Percentiles rank a stretch among this genome's conserved stretches.
These are phyloP conservation scores for Suhomyces terraborum DNA, from an alignment of 1,139 yeast species.

Conservation along the genomic window DNA sequence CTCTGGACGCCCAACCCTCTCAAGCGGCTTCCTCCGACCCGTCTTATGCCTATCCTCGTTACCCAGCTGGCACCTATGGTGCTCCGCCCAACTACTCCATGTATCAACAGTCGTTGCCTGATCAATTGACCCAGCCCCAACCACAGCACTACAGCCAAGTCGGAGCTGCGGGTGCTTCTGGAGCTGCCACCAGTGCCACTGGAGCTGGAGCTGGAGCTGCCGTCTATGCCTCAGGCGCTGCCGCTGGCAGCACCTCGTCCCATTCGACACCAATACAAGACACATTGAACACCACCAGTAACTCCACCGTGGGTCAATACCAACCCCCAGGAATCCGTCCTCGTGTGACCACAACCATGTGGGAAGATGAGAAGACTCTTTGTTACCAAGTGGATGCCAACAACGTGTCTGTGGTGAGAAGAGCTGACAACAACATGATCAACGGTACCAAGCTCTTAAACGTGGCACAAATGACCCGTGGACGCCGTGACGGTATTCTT, in stretches of 20 bases:
- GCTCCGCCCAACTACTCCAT: constrained; percentile 19
- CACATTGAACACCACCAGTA: constrained; percentile 22
- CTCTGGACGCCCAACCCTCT: background rate
- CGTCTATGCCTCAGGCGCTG: constrained; percentile 12
- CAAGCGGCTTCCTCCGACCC: constrained; percentile 11
- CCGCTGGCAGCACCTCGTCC: constrained; percentile 15
- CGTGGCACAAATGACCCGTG: constrained; percentile 94
- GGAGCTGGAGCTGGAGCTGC: constrained; percentile 7
- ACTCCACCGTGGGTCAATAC: constrained; percentile 47
- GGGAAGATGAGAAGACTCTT: constrained; percentile 95
- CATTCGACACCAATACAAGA: constrained; percentile 19
- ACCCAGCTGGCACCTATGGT: constrained; percentile 14
- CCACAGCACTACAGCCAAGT: constrained; percentile 17
- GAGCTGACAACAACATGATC: constrained; percentile 92
- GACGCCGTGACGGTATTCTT: constrained; percentile 90
- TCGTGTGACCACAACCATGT: constrained; percentile 88
- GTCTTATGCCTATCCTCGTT: constrained; percentile 15
- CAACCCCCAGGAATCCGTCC: constrained; percentile 67
- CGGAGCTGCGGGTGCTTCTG: constrained; percentile 7
- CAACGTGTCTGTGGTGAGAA: constrained; percentile 85
- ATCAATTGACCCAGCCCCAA: constrained; percentile 18
- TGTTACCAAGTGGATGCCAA: constrained; percentile 96
- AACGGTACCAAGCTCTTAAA: constrained; percentile 91
- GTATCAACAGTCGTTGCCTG: constrained; percentile 18
- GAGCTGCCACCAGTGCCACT: constrained; percentile 10